Percentiles rank a stretch among this genome's conserved stretches.
These are phyloP conservation scores for Lipomyces anomalus DNA, from an alignment of 805 yeast genomes.

Conservation along the genomic window DNA sequence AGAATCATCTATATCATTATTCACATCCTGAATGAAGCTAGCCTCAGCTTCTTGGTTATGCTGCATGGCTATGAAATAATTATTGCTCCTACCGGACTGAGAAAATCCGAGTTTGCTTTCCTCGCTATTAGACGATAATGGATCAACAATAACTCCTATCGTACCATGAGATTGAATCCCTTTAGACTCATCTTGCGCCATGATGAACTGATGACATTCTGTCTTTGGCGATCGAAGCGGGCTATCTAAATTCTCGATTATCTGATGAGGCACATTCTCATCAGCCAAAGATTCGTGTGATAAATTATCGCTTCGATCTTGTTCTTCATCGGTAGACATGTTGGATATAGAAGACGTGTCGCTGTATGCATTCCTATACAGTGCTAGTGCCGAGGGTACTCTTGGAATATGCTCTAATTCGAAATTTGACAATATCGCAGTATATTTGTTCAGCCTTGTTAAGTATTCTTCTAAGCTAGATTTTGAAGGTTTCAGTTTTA, in stretches of 20 bases:
- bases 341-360: slow-evolving; percentile 15
- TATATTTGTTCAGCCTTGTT: no score
- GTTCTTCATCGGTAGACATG: no score
- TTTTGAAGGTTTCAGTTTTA: no score
- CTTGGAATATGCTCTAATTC: slow-evolving; percentile 18
- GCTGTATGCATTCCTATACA: slow-evolving; percentile 13
- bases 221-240: background rate
- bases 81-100: no score
- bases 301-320: no score
- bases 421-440: no score
- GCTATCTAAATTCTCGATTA: background rate
- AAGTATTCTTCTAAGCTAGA: no score
- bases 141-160: background rate
- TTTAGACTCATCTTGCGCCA: background rate
- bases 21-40: background rate
- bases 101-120: background rate
- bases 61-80: no score
- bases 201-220: background rate
- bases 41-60: no score
- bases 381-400: slow-evolving; percentile 17
- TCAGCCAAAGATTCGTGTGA: no score
- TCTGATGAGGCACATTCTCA: slow-evolving; percentile 5
- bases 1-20: background rate
- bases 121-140: background rate
- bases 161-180: background rate